Base-by-base conservation (phyloP, 2,329 filamentous ascomycete genomes). In the Didymella pomorum region DNA sequence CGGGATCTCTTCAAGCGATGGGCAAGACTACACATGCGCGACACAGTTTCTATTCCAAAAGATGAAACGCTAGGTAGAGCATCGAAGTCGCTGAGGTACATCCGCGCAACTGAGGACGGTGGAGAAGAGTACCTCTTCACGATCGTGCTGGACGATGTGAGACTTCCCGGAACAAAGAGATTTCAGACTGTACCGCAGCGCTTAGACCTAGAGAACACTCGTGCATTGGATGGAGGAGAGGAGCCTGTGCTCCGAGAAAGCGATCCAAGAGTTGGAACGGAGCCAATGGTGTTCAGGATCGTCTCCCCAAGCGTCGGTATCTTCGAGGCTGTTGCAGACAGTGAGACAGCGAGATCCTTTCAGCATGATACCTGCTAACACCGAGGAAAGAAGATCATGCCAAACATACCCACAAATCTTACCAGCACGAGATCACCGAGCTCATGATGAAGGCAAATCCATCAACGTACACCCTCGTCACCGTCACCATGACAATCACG, bases 181-280 rank as follows among this genome's bases (percentile, higher is more conserved):
- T 62, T 60, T 16, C 37, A 37, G 23, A 37, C 37, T 2, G n/a
- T 51, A 16, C 26, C 39, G 11, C 37, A 56, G 23, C 53, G 44
- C 2, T 23, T 64, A 21, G 60, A 64, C 33, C 35, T 64, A 3
- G 62, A 62, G 46, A 60, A 56, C 14, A 58, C 56, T 12, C 39
- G 62, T 21, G 35, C 16, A 11, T 18, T 62, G 28, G 16, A n/a
- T 3, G 46, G 56, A 5, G 59, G 50, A 2, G 60, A 60, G 35
- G 54, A 50, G 29, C 23, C 56, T 16, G 56, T 62, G 16, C 16
- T 53, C 2, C n/a, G 10, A 21, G 6, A 23, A 8, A 41, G 46
- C 1, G 46, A 59, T 39, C n/a, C 25, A 3, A 51, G 39, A 12
- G 5, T 29, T 6, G 56, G 50, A 5, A 53, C 51, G 26, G 48